These are phyloP conservation scores for Cymbopogon flexuosus DNA, from an alignment of 202 grass and related monocot genomes.

Conservation along the genomic window DNA sequence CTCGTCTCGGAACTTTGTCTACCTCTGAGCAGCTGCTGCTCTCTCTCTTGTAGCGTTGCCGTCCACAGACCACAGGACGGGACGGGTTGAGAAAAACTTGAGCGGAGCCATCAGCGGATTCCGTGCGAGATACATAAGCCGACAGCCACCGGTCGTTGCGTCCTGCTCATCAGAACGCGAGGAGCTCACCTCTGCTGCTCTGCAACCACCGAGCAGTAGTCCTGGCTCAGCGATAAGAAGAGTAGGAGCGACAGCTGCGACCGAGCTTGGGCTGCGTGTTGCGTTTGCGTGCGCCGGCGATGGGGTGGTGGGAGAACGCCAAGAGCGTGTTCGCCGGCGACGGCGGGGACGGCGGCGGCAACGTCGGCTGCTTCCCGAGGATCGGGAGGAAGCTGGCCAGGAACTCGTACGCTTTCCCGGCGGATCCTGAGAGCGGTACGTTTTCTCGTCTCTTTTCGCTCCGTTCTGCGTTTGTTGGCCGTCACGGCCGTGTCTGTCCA, in stretches of 20 bases:
- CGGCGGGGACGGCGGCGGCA: constrained; percentile 28
- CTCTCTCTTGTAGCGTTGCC: constrained; percentile 1
- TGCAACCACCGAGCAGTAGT: not conserved
- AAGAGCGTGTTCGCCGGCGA: constrained; percentile 22
- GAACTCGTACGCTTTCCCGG: constrained; percentile 17
- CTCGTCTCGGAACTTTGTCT: constrained; percentile 23
- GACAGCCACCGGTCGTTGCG: not conserved
- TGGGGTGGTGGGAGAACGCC: constrained; percentile 32
- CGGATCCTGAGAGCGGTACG: constrained; percentile 6
- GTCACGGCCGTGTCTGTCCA: not conserved
- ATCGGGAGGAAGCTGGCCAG: constrained; percentile 14
- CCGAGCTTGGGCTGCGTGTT: no score
- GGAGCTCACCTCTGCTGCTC: not conserved
- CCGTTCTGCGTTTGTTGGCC: not conserved
- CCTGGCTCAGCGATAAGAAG: not conserved
- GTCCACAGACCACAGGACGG: constrained; percentile 35
- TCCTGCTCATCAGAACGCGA: not conserved
- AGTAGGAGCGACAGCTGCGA: not conserved
- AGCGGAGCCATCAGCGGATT: not conserved
- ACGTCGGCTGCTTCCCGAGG: constrained; percentile 32
- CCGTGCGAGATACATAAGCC: constrained; percentile 14
- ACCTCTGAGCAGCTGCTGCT: not conserved
- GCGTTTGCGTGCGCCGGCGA: not conserved
- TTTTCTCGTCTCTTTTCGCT: not conserved
- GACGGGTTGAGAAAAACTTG: not conserved